phyloP scores from a whole-genome alignment of 352 stramenopile species.

The Thraustotheca clavata region DNA sequence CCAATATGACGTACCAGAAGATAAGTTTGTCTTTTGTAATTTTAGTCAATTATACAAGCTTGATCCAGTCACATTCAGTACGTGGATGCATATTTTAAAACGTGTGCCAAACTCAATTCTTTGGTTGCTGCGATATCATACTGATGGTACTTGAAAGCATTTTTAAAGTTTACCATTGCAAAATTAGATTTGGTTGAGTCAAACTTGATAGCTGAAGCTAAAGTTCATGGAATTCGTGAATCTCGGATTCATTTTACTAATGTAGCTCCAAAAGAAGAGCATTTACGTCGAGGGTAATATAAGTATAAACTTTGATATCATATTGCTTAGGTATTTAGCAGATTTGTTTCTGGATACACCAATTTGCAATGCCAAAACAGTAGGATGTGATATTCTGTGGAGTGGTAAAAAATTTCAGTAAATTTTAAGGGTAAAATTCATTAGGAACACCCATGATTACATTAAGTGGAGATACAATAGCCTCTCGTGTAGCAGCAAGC shows the following conservation, averaged over 20 bases:
- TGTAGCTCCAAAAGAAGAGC: conserved; percentile 83
- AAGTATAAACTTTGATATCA: neutral
- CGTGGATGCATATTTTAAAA: conserved; percentile 91
- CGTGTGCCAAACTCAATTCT: conserved; percentile 86
- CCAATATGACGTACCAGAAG: conserved; percentile 85
- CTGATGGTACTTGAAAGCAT: conserved; percentile 23
- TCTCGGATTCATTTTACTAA: conserved; percentile 78
- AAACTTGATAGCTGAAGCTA: conserved; percentile 80
- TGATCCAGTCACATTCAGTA: conserved; percentile 82
- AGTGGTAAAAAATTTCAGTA: conserved; percentile 25
- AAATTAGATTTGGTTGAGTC: conserved; percentile 44
- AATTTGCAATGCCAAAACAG: conserved; percentile 88
- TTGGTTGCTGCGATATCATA: conserved; percentile 86
- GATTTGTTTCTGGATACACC: conserved; percentile 92
- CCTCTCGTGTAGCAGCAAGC: conserved; percentile 79
- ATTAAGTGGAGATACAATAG: conserved; percentile 85
- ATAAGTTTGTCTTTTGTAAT: conserved; percentile 92
- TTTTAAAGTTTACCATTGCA: no score
- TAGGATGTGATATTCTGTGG: conserved; percentile 90
- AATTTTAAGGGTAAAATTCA: neutral
- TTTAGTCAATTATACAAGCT: conserved; percentile 96
- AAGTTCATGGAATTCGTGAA: conserved; percentile 53
- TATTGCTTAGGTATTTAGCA: conserved; percentile 31
- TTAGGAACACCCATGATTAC: conserved; percentile 84
- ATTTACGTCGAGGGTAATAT: conserved; percentile 77